Percentiles rank a stretch among this genome's conserved stretches.
These are phyloP conservation scores for Ustilago xerochloae DNA, from an alignment of 1,284 basidiomycete species.

Conservation along the genomic window DNA sequence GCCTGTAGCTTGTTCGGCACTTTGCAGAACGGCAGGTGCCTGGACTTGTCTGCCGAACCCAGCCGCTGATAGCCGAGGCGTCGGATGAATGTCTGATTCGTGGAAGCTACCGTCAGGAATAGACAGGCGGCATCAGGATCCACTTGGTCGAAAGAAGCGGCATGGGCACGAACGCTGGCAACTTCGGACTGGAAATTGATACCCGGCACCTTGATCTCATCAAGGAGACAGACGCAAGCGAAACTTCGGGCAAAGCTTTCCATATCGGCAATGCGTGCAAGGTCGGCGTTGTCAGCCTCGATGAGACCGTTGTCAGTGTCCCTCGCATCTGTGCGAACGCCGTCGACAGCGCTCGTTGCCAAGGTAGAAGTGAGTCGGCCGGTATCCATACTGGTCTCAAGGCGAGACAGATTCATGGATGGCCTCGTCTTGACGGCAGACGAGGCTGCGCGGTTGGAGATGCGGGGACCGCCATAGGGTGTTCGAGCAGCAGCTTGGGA, in stretches of 20 bases:
- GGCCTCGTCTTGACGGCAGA: constrained; percentile 26
- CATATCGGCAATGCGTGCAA: constrained; percentile 40
- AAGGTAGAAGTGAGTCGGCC: constrained; percentile 16
- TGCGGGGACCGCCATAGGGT: constrained; percentile 42
- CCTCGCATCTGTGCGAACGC: constrained; percentile 12
- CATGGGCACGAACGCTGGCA: constrained; percentile 5
- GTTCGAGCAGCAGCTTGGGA: constrained; percentile 43
- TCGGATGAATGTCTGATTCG: constrained; percentile 31
- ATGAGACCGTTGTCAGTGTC: constrained; percentile 16
- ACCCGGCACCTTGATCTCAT: constrained; percentile 42
- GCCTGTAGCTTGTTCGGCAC: constrained; percentile 17
- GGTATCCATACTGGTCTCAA: constrained; percentile 28
- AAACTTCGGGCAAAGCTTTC: constrained; percentile 54
- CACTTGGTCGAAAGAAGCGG: constrained; percentile 8
- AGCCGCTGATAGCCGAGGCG: constrained; percentile 25
- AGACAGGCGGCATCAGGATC: constrained; percentile 19
- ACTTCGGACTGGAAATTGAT: background rate
- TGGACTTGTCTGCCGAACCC: background rate
- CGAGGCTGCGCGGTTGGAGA: constrained; percentile 21
- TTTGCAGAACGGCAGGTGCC: constrained; percentile 33
- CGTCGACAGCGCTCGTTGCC: constrained; percentile 9
- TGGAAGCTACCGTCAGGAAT: constrained; percentile 23
- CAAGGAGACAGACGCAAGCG: constrained; percentile 51
- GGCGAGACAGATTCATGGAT: constrained; percentile 39
- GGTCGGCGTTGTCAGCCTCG: constrained; percentile 19